Conservation (phyloP, 768 basidiomycete genomes). For the Asterophora parasitica region DNA sequence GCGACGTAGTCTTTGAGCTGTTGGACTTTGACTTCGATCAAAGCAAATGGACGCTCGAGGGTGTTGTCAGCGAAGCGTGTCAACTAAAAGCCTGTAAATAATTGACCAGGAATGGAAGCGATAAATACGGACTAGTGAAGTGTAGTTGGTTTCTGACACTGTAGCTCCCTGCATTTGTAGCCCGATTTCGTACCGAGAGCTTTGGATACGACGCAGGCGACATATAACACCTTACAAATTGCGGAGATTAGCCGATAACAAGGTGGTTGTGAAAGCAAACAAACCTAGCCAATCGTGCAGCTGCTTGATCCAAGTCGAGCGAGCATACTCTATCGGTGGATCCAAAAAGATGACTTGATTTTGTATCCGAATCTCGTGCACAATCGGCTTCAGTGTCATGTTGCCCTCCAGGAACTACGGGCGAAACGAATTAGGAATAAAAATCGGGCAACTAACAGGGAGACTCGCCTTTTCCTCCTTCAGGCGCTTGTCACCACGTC, state of each 20-base stretch:
- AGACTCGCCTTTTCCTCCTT: conserved; percentile 74
- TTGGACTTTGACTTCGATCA: conserved; percentile 86
- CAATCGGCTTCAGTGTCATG: conserved; percentile 77
- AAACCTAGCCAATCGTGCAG: conserved; percentile 86
- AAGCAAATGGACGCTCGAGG: conserved; percentile 73
- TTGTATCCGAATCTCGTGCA: conserved; percentile 96
- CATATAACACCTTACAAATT: conserved; percentile 70
- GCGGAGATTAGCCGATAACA: background rate
- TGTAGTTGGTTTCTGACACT: conserved; percentile 71
- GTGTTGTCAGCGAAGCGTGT: conserved; percentile 69
- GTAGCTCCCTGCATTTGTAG: conserved; percentile 78
- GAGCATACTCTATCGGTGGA: conserved; percentile 93
- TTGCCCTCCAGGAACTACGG: conserved; percentile 63
- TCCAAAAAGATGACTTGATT: conserved; percentile 99
- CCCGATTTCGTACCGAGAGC: conserved; percentile 95
- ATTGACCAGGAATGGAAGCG: background rate
- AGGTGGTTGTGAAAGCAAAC: too few relatives aligned
- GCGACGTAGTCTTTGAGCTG: conserved; percentile 87
- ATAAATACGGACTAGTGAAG: conserved; percentile 60
- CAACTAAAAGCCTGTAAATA: conserved; percentile 40
- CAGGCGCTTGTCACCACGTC: conserved; percentile 61
- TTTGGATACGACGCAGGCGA: conserved; percentile 80
- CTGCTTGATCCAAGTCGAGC: conserved; percentile 84
- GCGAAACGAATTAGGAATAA: background rate
- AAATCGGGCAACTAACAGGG: background rate